Conservation (phyloP, 306 rosid genomes). For the Prunus mongolica region DNA sequence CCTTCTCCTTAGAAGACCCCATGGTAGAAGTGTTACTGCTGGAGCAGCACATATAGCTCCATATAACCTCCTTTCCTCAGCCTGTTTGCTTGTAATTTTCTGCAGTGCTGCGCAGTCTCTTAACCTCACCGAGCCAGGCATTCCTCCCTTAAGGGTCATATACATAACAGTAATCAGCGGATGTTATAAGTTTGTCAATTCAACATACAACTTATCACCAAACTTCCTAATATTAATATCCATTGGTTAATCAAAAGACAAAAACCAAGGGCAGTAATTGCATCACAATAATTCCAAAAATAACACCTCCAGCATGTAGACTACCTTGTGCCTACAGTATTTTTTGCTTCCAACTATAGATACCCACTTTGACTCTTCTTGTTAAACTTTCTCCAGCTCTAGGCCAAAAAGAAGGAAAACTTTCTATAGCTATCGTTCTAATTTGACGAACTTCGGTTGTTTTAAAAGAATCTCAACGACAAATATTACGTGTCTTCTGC, state of each 20-base stretch:
- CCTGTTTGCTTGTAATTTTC: slow-evolving; percentile 71
- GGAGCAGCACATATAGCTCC: slow-evolving; percentile 99
- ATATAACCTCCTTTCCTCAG: slow-evolving; percentile 72
- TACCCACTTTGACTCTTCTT: background rate
- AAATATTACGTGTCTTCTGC: background rate
- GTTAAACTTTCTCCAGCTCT: background rate
- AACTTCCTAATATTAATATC: background rate
- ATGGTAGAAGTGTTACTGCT: slow-evolving; percentile 87
- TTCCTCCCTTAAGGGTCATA: slow-evolving; percentile 66
- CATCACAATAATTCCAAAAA: background rate
- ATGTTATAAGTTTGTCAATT: background rate
- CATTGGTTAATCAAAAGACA: background rate
- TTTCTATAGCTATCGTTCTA: background rate
- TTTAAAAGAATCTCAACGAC: background rate
- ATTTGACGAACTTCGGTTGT: background rate
- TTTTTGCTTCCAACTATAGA: background rate
- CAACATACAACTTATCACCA: background rate
- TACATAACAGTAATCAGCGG: background rate
- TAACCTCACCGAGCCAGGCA: slow-evolving; percentile 91
- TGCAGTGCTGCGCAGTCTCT: slow-evolving; percentile 69
- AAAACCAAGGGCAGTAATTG: background rate
- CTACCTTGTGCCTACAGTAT: background rate
- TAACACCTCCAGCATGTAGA: background rate
- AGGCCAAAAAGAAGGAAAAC: background rate
- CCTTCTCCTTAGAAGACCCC: slow-evolving; percentile 83